Evolutionary conservation across 140 eudicot genomes (phyloP).

Genomic region (Flaveria floridana): DNA sequence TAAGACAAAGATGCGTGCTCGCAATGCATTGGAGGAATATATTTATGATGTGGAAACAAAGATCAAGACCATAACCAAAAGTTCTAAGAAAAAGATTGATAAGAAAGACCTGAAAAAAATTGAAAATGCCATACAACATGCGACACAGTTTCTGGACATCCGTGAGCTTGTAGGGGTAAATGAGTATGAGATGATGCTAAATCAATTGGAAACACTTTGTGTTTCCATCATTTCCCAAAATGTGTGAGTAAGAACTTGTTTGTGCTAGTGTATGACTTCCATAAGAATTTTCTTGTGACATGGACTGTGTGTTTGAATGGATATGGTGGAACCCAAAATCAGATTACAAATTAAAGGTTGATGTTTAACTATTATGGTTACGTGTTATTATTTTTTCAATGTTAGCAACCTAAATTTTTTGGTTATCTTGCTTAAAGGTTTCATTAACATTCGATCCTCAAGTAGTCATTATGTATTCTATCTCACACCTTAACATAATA

Average conservation of each 20-base stretch:
- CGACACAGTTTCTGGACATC: not conserved
- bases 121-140: not conserved
- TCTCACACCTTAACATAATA: too few relatives aligned
- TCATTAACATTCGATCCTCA: too few relatives aligned
- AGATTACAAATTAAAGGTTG: too few relatives aligned
- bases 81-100: not conserved
- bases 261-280: not conserved
- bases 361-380: too few relatives aligned
- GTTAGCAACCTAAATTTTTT: too few relatives aligned
- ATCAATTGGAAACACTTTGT: constrained; percentile 3
- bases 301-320: too few relatives aligned
- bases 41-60: not conserved
- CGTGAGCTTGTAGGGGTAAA: constrained; percentile 6
- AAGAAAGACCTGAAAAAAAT: constrained; percentile 18
- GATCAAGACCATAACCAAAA: not conserved
- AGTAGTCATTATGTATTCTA: too few relatives aligned
- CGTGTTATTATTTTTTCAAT: too few relatives aligned
- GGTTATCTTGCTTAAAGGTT: too few relatives aligned
- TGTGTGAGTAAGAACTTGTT: not conserved
- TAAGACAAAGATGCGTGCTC: constrained; percentile 11
- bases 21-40: constrained; percentile 10
- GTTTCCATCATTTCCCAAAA: constrained; percentile 4
- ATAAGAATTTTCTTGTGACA: not conserved
- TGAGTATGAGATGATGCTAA: constrained; percentile 8
- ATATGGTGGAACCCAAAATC: too few relatives aligned